Base-by-base conservation (phyloP, 192 early-diverging fungal species). In the Rhizophagus prolifer region DNA sequence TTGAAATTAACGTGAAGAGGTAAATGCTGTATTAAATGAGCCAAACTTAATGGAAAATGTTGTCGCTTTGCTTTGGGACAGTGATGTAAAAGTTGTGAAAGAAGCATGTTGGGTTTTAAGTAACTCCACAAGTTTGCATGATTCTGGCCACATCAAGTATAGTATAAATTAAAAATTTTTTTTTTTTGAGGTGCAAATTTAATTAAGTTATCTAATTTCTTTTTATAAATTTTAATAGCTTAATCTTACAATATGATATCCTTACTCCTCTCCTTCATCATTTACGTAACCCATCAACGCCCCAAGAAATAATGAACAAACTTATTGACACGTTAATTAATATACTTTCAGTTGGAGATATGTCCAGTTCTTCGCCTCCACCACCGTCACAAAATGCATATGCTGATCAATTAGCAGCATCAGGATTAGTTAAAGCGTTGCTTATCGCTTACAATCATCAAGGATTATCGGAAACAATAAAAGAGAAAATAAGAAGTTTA, bases 91-190 rank as follows among this genome's bases (percentile, higher is more conserved):
- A 28, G 68, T 70, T 26, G 68, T 70, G 3, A 70, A 70, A 30
- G 68, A 70, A 70, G 68, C 68, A 28, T 70, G 68, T 30, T 70
- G 68, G 68, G 68, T 70, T 23, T 25, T 70, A 25, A 70, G 68
- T 14, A 70, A 70, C 23, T 70, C 68, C 2, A 70, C 68, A 9
- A 70, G 68, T 47, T 47, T 70, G 12, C 68, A 70, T 50, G 41
- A 50, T 28, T 34, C 68, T 46, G 44, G 44, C 30, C 68, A 70
- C 26, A 50, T 70, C 21, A 30, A 70, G 68, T 70, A 36, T 21
- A 21, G 50, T 54, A 54, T 54, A 54, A 21, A 2, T 16, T 16
- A 16, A 16, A 13, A 47, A n/a, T n/a, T 47, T 47, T 50, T 47
- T 47, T 21, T 54, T 19, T 54, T 54, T 21, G 19, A 54, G 4